phyloP scores from a whole-genome alignment of 2,329 filamentous ascomycete species.

The Xylaria sp. region DNA sequence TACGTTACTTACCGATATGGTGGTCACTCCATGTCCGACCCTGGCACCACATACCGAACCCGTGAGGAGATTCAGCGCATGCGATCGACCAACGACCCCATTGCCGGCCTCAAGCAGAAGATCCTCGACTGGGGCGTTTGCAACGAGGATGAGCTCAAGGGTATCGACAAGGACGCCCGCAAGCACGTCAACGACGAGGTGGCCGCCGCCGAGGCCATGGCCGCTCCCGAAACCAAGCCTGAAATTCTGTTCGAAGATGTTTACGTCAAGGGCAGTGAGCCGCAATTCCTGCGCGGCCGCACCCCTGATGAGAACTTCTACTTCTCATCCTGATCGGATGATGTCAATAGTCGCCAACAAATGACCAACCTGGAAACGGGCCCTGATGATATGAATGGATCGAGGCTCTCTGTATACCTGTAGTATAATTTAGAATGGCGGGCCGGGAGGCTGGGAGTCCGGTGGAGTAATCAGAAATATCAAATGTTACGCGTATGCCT shows the following conservation, averaged over 20 bases:
- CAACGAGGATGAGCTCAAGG: constrained; percentile 95
- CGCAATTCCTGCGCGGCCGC: constrained; percentile 85
- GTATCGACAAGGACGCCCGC: constrained; percentile 92
- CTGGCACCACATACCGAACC: constrained; percentile 98
- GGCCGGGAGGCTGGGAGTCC: constrained; percentile 29
- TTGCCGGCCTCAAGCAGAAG: constrained; percentile 97
- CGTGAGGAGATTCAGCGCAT: constrained; percentile 99
- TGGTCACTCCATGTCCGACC: constrained; percentile 99
- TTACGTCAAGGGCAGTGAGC: constrained; percentile 89
- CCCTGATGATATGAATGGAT: constrained; percentile 16
- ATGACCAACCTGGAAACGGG: constrained; percentile 24
- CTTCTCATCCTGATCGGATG: constrained; percentile 62
- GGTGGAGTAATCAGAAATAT: constrained; percentile 38
- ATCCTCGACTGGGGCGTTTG: constrained; percentile 94
- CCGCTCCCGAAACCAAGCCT: constrained; percentile 77
- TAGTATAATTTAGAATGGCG: constrained; percentile 41
- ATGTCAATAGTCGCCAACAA: constrained; percentile 5
- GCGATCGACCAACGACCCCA: constrained; percentile 98
- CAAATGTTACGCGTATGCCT: constrained; percentile 9
- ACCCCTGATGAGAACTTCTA: constrained; percentile 93
- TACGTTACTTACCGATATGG: constrained; percentile 99
- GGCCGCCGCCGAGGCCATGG: constrained; percentile 88
- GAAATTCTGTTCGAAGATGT: constrained; percentile 96
- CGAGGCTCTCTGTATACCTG: constrained; percentile 33
- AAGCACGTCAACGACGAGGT: constrained; percentile 89